Percentiles rank a stretch among this genome's conserved stretches.
These are phyloP conservation scores for Metschnikowia gelsemii DNA, from an alignment of 805 yeast species.

Conservation along the genomic window DNA sequence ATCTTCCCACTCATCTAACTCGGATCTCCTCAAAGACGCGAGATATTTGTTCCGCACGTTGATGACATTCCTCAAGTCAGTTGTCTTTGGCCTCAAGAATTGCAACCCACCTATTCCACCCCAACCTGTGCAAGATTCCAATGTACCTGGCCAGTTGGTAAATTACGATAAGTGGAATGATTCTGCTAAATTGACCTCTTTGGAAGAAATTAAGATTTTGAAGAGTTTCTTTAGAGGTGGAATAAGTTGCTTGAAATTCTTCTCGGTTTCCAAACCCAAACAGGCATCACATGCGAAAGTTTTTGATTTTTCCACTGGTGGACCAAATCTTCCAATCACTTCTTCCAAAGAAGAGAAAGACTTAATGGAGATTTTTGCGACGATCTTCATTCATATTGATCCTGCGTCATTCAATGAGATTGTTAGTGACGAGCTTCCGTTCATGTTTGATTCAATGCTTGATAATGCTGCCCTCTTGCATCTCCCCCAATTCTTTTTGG, in stretches of 20 bases:
- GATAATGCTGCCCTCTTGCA: slow-evolving; percentile 83
- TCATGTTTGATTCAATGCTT: slow-evolving; percentile 73
- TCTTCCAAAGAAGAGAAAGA: slow-evolving; percentile 93
- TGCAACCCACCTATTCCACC: slow-evolving; percentile 76
- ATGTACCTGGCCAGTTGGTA: slow-evolving; percentile 36
- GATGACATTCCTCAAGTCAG: slow-evolving; percentile 85
- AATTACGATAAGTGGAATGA: slow-evolving; percentile 71
- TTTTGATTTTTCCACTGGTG: slow-evolving; percentile 65
- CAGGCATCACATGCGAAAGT: slow-evolving; percentile 32
- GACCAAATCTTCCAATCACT: slow-evolving; percentile 80
- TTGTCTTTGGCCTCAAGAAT: slow-evolving; percentile 81
- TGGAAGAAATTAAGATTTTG: slow-evolving; percentile 79
- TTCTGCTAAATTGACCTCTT: slow-evolving; percentile 76
- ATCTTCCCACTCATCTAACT: slow-evolving; percentile 40
- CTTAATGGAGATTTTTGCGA: slow-evolving; percentile 91
- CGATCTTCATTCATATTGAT: slow-evolving; percentile 90
- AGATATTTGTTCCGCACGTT: slow-evolving; percentile 83
- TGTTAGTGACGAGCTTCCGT: slow-evolving; percentile 74
- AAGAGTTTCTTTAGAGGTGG: slow-evolving; percentile 81
- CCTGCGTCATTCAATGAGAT: slow-evolving; percentile 95
- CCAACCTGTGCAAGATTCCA: slow-evolving; percentile 48
- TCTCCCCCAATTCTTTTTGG: slow-evolving; percentile 89
- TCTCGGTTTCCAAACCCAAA: slow-evolving; percentile 57
- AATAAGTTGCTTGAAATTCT: slow-evolving; percentile 73
- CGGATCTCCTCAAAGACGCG: slow-evolving; percentile 83